Evolutionary conservation across 192 early-diverging fungal species (phyloP).

Genomic region (Tieghemiomyces parasiticus): DNA sequence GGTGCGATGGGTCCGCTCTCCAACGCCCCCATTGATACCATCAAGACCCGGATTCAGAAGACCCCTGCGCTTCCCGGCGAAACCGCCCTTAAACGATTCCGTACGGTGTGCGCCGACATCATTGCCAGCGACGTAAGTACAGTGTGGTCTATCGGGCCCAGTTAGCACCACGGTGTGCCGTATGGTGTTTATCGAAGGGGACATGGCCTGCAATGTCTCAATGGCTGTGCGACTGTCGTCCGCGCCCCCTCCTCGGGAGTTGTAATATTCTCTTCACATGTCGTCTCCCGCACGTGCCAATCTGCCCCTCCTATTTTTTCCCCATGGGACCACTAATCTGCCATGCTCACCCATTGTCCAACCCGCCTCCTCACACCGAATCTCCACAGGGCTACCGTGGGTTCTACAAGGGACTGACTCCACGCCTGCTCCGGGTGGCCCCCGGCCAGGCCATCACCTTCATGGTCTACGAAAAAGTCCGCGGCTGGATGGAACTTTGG

Average conservation of each 20-base stretch:
- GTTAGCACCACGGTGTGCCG: too few relatives aligned
- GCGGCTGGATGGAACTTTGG: conserved; percentile 43
- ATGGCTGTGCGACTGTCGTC: too few relatives aligned
- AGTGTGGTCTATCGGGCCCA: too few relatives aligned
- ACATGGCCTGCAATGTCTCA: too few relatives aligned
- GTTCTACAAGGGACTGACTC: conserved; percentile 92
- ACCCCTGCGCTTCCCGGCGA: conserved; percentile 45
- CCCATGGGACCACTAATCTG: too few relatives aligned
- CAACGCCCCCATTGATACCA: conserved; percentile 95
- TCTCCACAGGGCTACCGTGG: conserved; percentile 84
- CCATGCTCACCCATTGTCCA: too few relatives aligned
- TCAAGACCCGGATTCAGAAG: conserved; percentile 97
- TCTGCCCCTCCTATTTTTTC: too few relatives aligned
- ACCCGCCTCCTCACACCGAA: too few relatives aligned
- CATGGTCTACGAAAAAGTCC: conserved; percentile 84
- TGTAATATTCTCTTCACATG: too few relatives aligned
- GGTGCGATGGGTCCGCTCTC: conserved; percentile 84
- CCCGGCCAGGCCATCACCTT: conserved; percentile 96
- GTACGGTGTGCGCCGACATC: conserved; percentile 59
- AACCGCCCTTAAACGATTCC: conserved; percentile 66
- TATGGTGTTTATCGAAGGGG: too few relatives aligned
- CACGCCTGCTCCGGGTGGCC: conserved; percentile 84
- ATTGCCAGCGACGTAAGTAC: conserved; percentile 13
- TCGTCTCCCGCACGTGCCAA: too few relatives aligned
- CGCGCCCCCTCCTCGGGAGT: too few relatives aligned